Evolutionary conservation across 2,329 filamentous ascomycete genomes (phyloP).

Genomic region (Furcasterigmium sp.): DNA sequence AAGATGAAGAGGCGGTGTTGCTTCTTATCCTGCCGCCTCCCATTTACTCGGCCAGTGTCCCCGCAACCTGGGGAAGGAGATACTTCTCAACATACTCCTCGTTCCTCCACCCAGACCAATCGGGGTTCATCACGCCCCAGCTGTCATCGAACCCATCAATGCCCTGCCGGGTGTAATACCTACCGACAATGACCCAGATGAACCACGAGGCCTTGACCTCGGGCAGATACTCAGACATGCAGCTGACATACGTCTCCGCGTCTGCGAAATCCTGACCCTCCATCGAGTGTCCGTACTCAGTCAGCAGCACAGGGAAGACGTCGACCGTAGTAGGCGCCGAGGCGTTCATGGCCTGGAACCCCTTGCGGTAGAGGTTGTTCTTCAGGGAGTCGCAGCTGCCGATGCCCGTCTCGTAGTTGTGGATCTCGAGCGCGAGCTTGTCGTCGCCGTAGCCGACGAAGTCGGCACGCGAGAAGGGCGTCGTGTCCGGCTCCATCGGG

Average conservation of each 20-base stretch:
- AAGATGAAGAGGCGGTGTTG: no score
- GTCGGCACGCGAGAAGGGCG: conserved; percentile 35
- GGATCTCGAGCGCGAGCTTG: conserved; percentile 55
- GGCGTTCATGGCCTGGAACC: conserved; percentile 45
- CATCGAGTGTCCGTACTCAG: conserved; percentile 50
- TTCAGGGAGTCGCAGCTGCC: conserved; percentile 40
- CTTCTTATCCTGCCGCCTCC: not conserved
- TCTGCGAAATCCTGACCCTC: conserved; percentile 33
- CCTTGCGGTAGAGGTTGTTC: conserved; percentile 40
- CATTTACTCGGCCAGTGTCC: conserved; percentile 16
- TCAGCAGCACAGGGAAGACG: conserved; percentile 43
- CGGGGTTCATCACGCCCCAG: conserved; percentile 50
- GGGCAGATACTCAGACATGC: conserved; percentile 43
- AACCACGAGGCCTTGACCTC: conserved; percentile 48
- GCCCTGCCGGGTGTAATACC: conserved; percentile 51
- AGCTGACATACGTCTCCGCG: conserved; percentile 43
- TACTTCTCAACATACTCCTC: conserved; percentile 33
- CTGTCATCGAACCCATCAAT: conserved; percentile 44
- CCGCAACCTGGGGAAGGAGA: conserved; percentile 33
- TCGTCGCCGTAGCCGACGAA: conserved; percentile 39
- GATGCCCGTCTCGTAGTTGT: conserved; percentile 53
- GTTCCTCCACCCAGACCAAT: conserved; percentile 48
- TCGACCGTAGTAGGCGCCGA: conserved; percentile 25
- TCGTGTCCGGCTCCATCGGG: conserved; percentile 39
- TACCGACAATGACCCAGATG: conserved; percentile 53